Evolutionary conservation across 1,139 yeast species (phyloP).

Genomic region (Zygosaccharomyces sapae): DNA sequence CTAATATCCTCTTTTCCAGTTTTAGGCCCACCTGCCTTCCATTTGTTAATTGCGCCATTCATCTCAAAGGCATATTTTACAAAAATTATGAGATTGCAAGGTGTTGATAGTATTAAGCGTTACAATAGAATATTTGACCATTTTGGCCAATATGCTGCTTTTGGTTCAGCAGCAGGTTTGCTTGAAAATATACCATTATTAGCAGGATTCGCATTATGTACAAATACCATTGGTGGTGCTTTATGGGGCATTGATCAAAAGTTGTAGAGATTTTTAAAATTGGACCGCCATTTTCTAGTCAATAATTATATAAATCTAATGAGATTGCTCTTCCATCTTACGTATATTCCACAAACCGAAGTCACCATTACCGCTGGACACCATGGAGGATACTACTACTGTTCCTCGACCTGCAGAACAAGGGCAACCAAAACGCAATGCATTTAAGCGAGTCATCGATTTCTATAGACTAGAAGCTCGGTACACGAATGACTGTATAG

Average conservation of each 20-base stretch:
- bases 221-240: constrained; percentile 32
- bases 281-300: too few relatives aligned
- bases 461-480: neutral
- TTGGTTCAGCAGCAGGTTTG: constrained; percentile 31
- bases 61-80: constrained; percentile 29
- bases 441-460: neutral
- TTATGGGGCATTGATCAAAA: constrained; percentile 25
- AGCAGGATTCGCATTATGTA: constrained; percentile 28
- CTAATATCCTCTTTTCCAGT: constrained; percentile 29
- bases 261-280: too few relatives aligned
- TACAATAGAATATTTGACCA: constrained; percentile 22
- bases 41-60: constrained; percentile 27
- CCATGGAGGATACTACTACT: neutral
- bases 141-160: constrained; percentile 31
- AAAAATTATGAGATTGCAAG: constrained; percentile 24
- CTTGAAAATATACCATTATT: constrained; percentile 31
- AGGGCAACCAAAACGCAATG: neutral
- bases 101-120: constrained; percentile 26
- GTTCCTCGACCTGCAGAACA: neutral
- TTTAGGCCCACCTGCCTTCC: constrained; percentile 30
- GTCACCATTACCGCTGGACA: too few relatives aligned
- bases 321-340: too few relatives aligned
- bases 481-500: neutral
- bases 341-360: too few relatives aligned
- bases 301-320: too few relatives aligned